Conservation (phyloP, 2,329 filamentous ascomycete genomes). For the Escovopsis sp. region DNA sequence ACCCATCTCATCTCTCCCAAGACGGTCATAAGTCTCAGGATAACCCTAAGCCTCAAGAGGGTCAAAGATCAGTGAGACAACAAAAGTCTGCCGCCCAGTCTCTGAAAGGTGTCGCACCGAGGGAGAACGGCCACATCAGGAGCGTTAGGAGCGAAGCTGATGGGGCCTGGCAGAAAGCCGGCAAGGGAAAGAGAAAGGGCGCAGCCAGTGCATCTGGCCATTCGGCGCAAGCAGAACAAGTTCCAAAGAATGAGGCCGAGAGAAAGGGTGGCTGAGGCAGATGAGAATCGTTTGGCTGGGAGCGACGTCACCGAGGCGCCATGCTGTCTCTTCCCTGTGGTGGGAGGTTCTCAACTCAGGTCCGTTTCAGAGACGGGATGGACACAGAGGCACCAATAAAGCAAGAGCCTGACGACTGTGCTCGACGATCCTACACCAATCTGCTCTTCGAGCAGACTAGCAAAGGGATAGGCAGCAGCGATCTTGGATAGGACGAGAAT, state of each 20-base stretch:
- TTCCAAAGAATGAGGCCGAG: slow-evolving; percentile 43
- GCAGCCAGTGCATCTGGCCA: slow-evolving; percentile 19
- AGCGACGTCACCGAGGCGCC: slow-evolving; percentile 1
- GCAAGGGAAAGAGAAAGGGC: slow-evolving; percentile 33
- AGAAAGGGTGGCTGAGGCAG: slow-evolving; percentile 44
- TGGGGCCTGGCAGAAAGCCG: slow-evolving; percentile 44
- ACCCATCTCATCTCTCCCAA: slow-evolving; percentile 4
- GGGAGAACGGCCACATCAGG: slow-evolving; percentile 39
- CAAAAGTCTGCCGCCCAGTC: slow-evolving; percentile 8
- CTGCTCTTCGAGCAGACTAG: background rate
- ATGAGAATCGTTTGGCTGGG: background rate
- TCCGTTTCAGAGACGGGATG: background rate
- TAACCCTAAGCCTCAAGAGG: slow-evolving; percentile 6
- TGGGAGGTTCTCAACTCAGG: background rate
- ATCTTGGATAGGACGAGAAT: slow-evolving; percentile 5
- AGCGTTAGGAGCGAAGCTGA: slow-evolving; percentile 40
- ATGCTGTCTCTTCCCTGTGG: background rate
- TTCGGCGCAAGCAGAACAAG: slow-evolving; percentile 32
- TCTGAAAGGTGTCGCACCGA: slow-evolving; percentile 25
- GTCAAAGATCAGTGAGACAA: slow-evolving; percentile 11
- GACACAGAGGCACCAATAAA: background rate
- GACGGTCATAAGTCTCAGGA: slow-evolving; percentile 4
- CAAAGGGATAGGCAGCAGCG: background rate
- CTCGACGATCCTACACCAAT: background rate
- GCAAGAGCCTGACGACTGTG: background rate